Percentiles rank a stretch among this genome's conserved stretches.
Conservation (phyloP, 1,139 yeast genomes). For the Geotrichum aggregatum region DNA sequence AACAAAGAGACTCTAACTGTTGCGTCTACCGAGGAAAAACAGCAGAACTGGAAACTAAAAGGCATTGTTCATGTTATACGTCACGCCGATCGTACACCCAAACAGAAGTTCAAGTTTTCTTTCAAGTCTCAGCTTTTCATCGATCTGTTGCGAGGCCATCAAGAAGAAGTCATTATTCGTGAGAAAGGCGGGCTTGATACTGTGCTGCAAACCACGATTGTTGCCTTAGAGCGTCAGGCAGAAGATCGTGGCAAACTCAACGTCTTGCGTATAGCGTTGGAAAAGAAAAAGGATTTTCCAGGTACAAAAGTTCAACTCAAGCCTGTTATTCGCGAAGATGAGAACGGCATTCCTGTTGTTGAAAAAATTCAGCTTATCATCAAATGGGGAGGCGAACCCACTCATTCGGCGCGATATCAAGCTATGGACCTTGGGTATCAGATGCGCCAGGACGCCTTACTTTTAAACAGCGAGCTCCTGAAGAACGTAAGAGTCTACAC, state of each 20-base stretch:
- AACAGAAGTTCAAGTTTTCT: conserved; percentile 94
- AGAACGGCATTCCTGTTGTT: conserved; percentile 40
- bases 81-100: conserved; percentile 99
- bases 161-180: conserved; percentile 91
- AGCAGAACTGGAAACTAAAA: conserved; percentile 95
- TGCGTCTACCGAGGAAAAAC: conserved; percentile 58
- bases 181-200: conserved; percentile 81
- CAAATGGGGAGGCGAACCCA: conserved; percentile 99
- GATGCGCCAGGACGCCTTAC: conserved; percentile 82
- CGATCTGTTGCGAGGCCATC: conserved; percentile 85
- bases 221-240: conserved; percentile 70
- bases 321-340: conserved; percentile 63
- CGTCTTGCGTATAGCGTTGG: conserved; percentile 77
- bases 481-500: conserved; percentile 83
- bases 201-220: conserved; percentile 76
- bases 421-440: conserved; percentile 95
- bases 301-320: conserved; percentile 96
- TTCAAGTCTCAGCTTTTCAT: conserved; percentile 84
- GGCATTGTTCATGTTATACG: conserved; percentile 89
- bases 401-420: conserved; percentile 94
- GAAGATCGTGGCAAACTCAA: conserved; percentile 77
- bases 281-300: conserved; percentile 83
- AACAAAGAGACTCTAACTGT: conserved; percentile 24
- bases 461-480: conserved; percentile 78
- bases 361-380: conserved; percentile 93